A percentile compares a stretch with the other conserved stretches of the same genome.
phyloP scores from a whole-genome alignment of 441 rosid species.

The Corymbia calophylla region DNA sequence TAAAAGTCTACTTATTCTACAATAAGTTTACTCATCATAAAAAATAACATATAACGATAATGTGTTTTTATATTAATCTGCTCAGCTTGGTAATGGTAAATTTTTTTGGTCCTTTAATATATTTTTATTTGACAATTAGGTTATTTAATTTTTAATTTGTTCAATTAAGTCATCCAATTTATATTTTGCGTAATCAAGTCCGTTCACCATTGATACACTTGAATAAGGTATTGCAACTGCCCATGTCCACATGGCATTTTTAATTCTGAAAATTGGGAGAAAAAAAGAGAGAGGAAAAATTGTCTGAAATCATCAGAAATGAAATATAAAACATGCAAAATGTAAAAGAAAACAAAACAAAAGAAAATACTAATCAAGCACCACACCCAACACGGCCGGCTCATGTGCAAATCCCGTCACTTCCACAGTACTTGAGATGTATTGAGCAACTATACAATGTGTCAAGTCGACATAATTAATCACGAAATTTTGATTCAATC shows the following conservation, averaged over 20 bases:
- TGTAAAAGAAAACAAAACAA: fast-evolving
- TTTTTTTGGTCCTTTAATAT: not conserved
- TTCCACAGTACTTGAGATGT: fast-evolving
- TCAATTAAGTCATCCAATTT: not conserved
- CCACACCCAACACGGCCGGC: not conserved
- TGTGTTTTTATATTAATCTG: not conserved
- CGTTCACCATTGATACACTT: not conserved
- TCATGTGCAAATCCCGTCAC: not conserved
- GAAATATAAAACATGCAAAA: not conserved
- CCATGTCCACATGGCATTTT: not conserved
- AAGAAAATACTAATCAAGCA: not conserved
- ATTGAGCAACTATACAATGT: not conserved
- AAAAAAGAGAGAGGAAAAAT: not conserved
- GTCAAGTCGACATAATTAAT: not conserved
- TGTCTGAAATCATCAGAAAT: not conserved
- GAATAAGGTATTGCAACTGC: not conserved
- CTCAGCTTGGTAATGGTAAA: not conserved
- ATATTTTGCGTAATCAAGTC: not conserved
- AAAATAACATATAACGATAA: not conserved
- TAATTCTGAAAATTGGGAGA: not conserved
- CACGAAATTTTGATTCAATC: too few relatives aligned
- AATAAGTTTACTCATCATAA: not conserved
- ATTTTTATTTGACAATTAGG: not conserved
- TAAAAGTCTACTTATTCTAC: not conserved
- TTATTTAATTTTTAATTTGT: not conserved